A percentile compares a stretch with the other conserved stretches of the same genome.
These are phyloP conservation scores for Apophysomyces trapeziformis DNA, from an alignment of 371 early-diverging fungal genomes.

Conservation along the genomic window DNA sequence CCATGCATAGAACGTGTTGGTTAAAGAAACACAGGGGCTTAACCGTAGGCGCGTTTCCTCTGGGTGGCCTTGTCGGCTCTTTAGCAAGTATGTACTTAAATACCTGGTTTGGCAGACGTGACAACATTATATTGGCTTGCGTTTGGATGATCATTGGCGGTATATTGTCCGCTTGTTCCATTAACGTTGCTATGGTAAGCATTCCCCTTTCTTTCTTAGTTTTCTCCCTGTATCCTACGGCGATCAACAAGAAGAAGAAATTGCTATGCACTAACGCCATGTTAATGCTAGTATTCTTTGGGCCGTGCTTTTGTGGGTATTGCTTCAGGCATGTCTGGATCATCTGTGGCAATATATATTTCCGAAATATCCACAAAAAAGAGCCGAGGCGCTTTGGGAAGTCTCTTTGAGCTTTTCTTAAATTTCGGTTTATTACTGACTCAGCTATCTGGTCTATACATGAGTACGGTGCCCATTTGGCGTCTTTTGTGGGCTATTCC, in stretches of 20 bases:
- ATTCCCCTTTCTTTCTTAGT: too few species aligned
- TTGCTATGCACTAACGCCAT: too few species aligned
- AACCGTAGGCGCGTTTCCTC: slow-evolving; percentile 49
- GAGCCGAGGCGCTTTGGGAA: slow-evolving; percentile 74
- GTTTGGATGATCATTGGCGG: slow-evolving; percentile 43
- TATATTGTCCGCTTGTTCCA: slow-evolving; percentile 41
- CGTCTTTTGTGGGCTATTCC: slow-evolving; percentile 66
- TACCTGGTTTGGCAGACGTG: slow-evolving; percentile 43
- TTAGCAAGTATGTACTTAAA: slow-evolving; percentile 45
- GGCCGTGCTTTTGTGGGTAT: slow-evolving; percentile 91
- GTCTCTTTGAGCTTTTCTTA: slow-evolving; percentile 57
- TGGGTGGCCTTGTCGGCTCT: slow-evolving; percentile 53
- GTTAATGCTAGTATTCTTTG: slow-evolving; percentile 38
- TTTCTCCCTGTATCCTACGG: too few species aligned
- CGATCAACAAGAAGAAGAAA: too few species aligned
- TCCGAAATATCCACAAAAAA: slow-evolving; percentile 82
- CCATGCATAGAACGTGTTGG: background rate
- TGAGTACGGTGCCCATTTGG: slow-evolving; percentile 68
- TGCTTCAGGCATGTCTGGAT: slow-evolving; percentile 73
- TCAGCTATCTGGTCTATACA: slow-evolving; percentile 66
- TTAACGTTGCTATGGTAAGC: slow-evolving; percentile 46
- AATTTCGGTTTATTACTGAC: slow-evolving; percentile 80
- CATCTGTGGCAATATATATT: slow-evolving; percentile 72
- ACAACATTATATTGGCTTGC: slow-evolving; percentile 46
- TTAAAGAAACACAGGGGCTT: slow-evolving; percentile 34